Conservation (phyloP, 148 eudicot species). For the Dianthus caryophyllus region DNA sequence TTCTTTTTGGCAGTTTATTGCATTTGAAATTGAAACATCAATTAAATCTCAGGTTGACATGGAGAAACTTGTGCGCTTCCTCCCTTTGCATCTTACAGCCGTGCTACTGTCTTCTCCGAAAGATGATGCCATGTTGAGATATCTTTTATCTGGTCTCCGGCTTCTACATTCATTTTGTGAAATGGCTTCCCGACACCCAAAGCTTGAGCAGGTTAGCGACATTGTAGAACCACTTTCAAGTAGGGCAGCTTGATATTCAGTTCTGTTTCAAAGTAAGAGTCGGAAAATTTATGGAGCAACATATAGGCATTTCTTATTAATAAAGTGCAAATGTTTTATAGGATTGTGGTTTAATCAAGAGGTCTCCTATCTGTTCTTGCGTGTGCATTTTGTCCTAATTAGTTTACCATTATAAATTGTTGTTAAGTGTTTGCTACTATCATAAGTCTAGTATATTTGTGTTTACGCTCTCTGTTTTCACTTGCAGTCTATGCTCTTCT, state of each 20-base stretch:
- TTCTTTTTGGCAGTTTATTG: slow-evolving; percentile 4
- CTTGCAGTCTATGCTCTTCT: neutral
- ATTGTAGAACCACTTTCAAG: neutral
- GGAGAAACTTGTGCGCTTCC: slow-evolving; percentile 63
- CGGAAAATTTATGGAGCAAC: neutral
- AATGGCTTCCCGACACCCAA: slow-evolving; percentile 69
- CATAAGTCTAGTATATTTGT: neutral
- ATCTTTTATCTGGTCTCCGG: slow-evolving; percentile 67
- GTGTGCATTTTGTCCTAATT: neutral
- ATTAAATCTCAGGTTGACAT: slow-evolving; percentile 62
- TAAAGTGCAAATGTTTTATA: slow-evolving; percentile 3
- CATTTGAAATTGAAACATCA: slow-evolving; percentile 10
- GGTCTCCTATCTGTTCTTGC: neutral
- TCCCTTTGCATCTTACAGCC: slow-evolving; percentile 76
- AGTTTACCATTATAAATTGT: neutral
- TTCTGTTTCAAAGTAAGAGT: neutral
- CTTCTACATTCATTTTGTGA: slow-evolving; percentile 75
- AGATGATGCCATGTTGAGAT: slow-evolving; percentile 56
- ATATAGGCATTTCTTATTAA: neutral
- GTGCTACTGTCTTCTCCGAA: slow-evolving; percentile 48
- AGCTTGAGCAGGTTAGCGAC: slow-evolving; percentile 78
- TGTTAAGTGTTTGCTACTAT: neutral
- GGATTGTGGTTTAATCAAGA: neutral
- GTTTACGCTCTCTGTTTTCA: neutral
- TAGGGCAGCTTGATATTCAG: neutral